Evolutionary conservation across 1,284 basidiomycete species (phyloP).

Genomic region (Hemileia vastatrix): DNA sequence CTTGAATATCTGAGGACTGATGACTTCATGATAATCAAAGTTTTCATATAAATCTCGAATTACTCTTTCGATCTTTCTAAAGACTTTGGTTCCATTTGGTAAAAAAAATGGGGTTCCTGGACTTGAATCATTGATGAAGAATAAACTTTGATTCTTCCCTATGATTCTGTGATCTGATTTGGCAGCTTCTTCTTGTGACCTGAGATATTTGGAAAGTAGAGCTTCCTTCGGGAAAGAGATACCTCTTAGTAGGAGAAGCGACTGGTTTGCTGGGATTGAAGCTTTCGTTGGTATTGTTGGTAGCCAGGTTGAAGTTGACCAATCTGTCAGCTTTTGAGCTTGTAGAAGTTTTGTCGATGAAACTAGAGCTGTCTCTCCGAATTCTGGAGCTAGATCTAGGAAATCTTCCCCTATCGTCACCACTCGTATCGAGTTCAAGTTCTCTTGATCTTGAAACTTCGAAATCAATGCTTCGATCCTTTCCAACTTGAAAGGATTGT

Average conservation of each 20-base stretch:
- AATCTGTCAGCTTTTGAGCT: slow-evolving; percentile 21
- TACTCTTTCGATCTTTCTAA: too few species aligned
- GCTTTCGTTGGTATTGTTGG: slow-evolving; percentile 1
- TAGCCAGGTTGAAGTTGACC: slow-evolving; percentile 23
- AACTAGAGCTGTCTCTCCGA: neutral
- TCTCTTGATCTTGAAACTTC: neutral
- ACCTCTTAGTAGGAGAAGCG: slow-evolving; percentile 22
- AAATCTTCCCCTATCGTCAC: slow-evolving; percentile 15
- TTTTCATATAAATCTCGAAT: too few species aligned
- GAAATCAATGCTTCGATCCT: neutral
- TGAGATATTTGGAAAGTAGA: slow-evolving; percentile 18
- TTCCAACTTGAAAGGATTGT: slow-evolving; percentile 24
- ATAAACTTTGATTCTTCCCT: slow-evolving; percentile 35
- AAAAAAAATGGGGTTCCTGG: slow-evolving; percentile 42
- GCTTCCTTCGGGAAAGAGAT: slow-evolving; percentile 25
- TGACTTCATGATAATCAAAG: too few species aligned
- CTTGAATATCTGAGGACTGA: too few species aligned
- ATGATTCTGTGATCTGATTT: slow-evolving; percentile 34
- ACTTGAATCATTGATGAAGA: slow-evolving; percentile 39
- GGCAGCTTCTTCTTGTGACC: slow-evolving; percentile 8
- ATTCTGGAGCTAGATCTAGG: slow-evolving; percentile 10
- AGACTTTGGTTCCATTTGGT: too few species aligned
- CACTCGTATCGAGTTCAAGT: slow-evolving; percentile 7
- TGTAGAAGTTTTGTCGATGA: slow-evolving; percentile 23
- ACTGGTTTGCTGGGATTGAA: slow-evolving; percentile 6